Evolutionary conservation across 352 stramenopile species (phyloP), one percentile per base, ranked within the genome.

Genomic region (Globisporangium ultimum): DNA sequence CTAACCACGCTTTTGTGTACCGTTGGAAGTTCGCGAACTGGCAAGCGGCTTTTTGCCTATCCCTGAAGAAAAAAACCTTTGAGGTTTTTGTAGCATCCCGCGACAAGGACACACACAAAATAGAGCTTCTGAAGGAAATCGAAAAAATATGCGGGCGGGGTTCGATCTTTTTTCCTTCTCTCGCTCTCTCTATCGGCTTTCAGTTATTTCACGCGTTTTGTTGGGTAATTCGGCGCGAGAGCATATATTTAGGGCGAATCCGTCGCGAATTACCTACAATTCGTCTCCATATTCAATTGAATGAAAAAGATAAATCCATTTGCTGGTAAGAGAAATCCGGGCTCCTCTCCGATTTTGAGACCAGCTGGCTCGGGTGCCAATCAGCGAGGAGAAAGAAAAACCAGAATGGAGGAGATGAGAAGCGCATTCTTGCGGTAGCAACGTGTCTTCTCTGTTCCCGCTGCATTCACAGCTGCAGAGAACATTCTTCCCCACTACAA

Each of bases 401-500:
- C 40, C 40, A 45, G 40, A 45, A 45, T 8, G 12, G 40, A n/a
- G 17, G 40, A 45, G 40, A 45, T 45, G 40, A 45, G 40, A 10
- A n/a, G 40, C 12, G 2, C 38, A 32, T 5, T 2, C 24, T 32
- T 32, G 24, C 24, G 24, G 24, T 32, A 32, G 24, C 5, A 32
- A 32, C 24, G 28, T 36, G 28, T 36, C 28, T 36, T 36, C 28
- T 36, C 28, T 10, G 28, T 36, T 36, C 28, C 28, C 28, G 5
- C 28, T 36, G 40, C 40, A n/a, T 45, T 45, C 40, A 45, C 40
- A 45, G 40, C 40, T 45, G 40, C 40, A n/a, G 40, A 45, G 40
- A 45, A 45, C 40, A 45, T 45, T 45, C 40, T 45, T 45, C 40
- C 40, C 40, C 17, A 17, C 38, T 43, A 17, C 14, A 17, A 13